These are phyloP conservation scores for Rhizopogon sp. DNA, from an alignment of 768 basidiomycete species.

Conservation along the genomic window DNA sequence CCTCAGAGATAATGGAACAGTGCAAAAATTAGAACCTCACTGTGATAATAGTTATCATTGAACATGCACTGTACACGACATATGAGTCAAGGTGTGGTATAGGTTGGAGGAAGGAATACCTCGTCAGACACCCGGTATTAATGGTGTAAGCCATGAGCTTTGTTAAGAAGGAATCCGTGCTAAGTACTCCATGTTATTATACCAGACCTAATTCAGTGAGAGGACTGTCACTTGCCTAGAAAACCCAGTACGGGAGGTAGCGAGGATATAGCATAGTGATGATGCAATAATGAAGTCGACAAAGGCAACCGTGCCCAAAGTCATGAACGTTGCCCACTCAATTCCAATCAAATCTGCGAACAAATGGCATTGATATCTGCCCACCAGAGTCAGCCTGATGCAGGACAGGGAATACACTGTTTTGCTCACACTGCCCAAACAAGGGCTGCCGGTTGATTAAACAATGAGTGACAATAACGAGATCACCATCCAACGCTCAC, in stretches of 20 bases:
- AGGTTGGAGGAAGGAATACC: not conserved
- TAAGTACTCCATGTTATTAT: not conserved
- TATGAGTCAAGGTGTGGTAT: not conserved
- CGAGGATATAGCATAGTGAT: slow-evolving; percentile 1
- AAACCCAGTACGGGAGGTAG: not conserved
- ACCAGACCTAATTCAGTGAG: not conserved
- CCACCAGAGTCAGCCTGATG: not conserved
- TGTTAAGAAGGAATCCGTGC: not conserved
- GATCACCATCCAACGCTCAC: not conserved
- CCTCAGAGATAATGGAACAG: too few species aligned
- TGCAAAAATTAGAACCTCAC: not conserved
- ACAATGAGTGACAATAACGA: not conserved
- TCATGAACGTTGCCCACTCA: not conserved
- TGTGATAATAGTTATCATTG: not conserved
- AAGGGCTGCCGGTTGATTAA: not conserved
- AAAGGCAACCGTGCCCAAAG: not conserved
- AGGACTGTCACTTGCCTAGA: not conserved
- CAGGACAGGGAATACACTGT: not conserved
- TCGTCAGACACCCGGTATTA: not conserved
- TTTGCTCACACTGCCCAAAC: not conserved
- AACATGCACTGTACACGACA: not conserved
- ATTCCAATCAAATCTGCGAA: not conserved
- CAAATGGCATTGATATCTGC: not conserved
- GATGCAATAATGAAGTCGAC: not conserved
- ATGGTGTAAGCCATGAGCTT: not conserved